phyloP scores from a whole-genome alignment of 1,284 basidiomycete species.

The Fomitopsis betulina region DNA sequence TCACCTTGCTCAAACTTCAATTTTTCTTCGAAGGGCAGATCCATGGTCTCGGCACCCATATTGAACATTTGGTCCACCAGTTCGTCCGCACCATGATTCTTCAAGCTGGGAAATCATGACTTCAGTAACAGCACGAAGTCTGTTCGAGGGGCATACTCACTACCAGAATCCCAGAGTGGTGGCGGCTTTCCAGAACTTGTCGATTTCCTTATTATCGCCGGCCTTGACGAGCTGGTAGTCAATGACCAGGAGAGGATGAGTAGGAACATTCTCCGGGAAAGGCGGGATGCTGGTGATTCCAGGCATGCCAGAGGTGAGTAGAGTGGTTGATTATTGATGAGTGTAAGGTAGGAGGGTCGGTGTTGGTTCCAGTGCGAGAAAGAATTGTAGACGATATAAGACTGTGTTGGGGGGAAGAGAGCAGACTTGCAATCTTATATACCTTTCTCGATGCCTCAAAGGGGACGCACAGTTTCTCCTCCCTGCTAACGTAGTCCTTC shows the following conservation, averaged over 20 bases:
- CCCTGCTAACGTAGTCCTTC: not conserved
- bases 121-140: not conserved
- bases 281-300: slow-evolving; percentile 4
- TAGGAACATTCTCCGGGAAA: slow-evolving; percentile 7
- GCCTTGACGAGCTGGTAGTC: slow-evolving; percentile 6
- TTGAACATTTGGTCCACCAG: slow-evolving; percentile 30
- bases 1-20: slow-evolving; percentile 34
- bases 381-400: not conserved
- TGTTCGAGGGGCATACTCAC: not conserved
- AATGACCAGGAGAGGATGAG: slow-evolving; percentile 6
- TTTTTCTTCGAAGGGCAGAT: slow-evolving; percentile 30
- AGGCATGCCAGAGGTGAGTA: slow-evolving; percentile 1
- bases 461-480: not conserved
- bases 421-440: not conserved
- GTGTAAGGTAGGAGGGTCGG: not conserved
- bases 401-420: not conserved
- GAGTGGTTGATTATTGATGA: not conserved
- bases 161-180: slow-evolving; percentile 11
- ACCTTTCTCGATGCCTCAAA: not conserved
- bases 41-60: slow-evolving; percentile 31
- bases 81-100: slow-evolving; percentile 32
- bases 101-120: slow-evolving; percentile 17
- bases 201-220: slow-evolving; percentile 4
- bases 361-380: not conserved
- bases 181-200: slow-evolving; percentile 9